These are phyloP conservation scores for Neovahlkampfia damariscottae DNA, from an alignment of 78 protist species.

Conservation along the genomic window DNA sequence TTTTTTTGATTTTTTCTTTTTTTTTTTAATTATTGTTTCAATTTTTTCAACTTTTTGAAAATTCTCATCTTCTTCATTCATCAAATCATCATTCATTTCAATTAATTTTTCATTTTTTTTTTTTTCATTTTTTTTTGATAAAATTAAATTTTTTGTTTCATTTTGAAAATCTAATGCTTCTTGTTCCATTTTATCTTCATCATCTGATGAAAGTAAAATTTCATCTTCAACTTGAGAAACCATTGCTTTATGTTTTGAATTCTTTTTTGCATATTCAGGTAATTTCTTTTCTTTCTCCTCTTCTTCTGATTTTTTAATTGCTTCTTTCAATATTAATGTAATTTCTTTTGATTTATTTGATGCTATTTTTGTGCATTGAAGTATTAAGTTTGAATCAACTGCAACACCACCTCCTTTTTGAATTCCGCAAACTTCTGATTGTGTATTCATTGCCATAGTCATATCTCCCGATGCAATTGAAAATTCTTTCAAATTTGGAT, in stretches of 20 bases:
- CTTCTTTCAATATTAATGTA: background rate
- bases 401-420: slow-evolving; percentile 61
- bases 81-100: too few species aligned
- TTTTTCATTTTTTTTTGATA: too few species aligned
- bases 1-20: background rate
- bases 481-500: slow-evolving; percentile 51
- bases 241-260: too few species aligned
- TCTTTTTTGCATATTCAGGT: background rate
- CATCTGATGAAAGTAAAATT: too few species aligned
- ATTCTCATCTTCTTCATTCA: too few species aligned
- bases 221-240: too few species aligned
- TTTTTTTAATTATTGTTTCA: background rate
- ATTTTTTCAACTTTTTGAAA: too few species aligned
- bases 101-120: too few species aligned
- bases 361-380: background rate
- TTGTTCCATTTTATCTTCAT: too few species aligned
- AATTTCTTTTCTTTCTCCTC: background rate
- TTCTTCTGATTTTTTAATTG: background rate
- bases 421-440: slow-evolving; percentile 54
- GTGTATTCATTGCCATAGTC: slow-evolving; percentile 53
- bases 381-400: background rate
- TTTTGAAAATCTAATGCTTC: too few species aligned
- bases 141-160: too few species aligned
- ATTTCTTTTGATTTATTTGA: background rate
- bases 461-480: slow-evolving; percentile 37